Evolutionary conservation across 148 eudicot species (phyloP), one percentile per base, ranked within the genome.

Genomic region (Diospyros lotus): DNA sequence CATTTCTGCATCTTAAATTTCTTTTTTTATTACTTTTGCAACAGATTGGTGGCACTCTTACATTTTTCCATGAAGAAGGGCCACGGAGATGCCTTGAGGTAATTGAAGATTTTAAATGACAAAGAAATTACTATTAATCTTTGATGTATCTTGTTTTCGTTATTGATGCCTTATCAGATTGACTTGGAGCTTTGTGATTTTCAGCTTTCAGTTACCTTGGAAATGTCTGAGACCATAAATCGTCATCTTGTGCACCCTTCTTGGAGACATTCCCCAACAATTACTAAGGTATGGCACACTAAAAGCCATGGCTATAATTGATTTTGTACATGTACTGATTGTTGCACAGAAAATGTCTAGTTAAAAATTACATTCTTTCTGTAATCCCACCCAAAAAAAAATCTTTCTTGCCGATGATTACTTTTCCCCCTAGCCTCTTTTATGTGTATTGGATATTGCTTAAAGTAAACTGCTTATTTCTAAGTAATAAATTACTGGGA

Each of bases 11-110:
- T 18, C 55, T 63, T 60, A 39, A 54, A 52, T 17, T 75, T 6
- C 65, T 66, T 69, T 58, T 75, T 41, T 48, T 48, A 7, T 56
- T 61, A 14, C 64, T 76, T 74, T 81, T 62, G 45, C 62, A 68
- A 82, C 91, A 95, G 99, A 92, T 95, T 68, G 99, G 99, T 72
- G 97, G 99, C 66, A 90, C 97, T 69, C 96, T 95, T 74, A 92
- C 96, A 63, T 95, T 95, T 83, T 92, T 95, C 68, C 96, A 89
- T 65, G 93, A 89, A 75, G 94, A 90, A 79, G 96, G 93, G 79
- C 58, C 86, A 54, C 84, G 99, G 81, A 91, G 96, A 82, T 95
- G 99, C 82, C 96, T 95, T 69, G 99, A 95, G 97, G 99, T 95
- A 85, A 73, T 48, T 46, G 43, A 48, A 48, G 62, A 54, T 69